These are phyloP conservation scores for Saturnispora galanensis DNA, from an alignment of 805 yeast genomes.

Conservation along the genomic window DNA sequence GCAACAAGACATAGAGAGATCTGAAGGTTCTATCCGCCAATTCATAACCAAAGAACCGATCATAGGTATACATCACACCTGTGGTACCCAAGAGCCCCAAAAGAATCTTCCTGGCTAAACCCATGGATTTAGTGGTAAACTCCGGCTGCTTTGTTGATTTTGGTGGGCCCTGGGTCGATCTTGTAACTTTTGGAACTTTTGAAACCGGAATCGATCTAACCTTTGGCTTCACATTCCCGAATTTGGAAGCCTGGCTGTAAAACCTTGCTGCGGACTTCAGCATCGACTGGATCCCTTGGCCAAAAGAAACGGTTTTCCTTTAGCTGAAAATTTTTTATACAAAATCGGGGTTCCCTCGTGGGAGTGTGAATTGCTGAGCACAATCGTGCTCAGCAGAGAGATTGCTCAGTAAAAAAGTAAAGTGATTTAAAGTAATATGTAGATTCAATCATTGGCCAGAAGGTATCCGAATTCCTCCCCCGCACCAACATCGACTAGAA, in stretches of 20 bases:
- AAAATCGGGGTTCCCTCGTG: too few species aligned
- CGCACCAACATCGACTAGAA: constrained; percentile 42
- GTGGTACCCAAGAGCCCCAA: constrained; percentile 14
- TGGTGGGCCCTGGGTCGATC: neutral
- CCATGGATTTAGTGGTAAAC: neutral
- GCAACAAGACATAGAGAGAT: constrained; percentile 36
- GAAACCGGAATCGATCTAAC: neutral
- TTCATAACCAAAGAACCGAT: constrained; percentile 34
- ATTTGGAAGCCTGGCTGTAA: neutral
- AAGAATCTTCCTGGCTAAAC: constrained; percentile 5
- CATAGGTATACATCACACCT: constrained; percentile 19
- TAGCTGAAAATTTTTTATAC: neutral
- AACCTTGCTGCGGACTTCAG: neutral
- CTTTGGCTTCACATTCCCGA: neutral
- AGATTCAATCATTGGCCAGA: constrained; percentile 21
- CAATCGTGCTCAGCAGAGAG: neutral
- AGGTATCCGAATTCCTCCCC: constrained; percentile 32
- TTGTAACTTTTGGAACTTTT: neutral
- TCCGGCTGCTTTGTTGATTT: neutral
- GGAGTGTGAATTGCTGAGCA: too few species aligned
- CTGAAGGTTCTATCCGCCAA: constrained; percentile 42
- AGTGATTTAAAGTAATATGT: neutral
- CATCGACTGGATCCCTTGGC: neutral
- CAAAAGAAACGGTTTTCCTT: neutral
- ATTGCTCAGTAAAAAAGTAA: neutral